Evolutionary conservation across 1,284 basidiomycete genomes (phyloP).

Genomic region (Ceratobasidium theobromae): DNA sequence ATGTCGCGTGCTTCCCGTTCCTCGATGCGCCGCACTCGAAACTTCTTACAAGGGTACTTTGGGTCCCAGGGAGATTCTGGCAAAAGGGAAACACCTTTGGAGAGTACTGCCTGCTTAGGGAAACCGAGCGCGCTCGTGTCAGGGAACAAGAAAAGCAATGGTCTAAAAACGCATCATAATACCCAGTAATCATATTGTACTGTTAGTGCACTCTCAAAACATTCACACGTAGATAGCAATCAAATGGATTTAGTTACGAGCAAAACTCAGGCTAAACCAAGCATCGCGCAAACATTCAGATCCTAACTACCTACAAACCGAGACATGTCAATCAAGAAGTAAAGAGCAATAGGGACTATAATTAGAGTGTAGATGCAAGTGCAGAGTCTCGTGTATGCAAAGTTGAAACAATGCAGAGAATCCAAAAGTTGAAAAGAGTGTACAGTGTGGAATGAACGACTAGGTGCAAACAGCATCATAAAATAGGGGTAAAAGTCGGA

Average conservation of each 20-base stretch:
- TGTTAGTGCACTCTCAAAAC: not conserved
- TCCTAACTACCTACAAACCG: slow-evolving; percentile 11
- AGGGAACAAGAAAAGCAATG: slow-evolving; percentile 36
- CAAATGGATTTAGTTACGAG: slow-evolving; percentile 6
- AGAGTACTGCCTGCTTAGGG: slow-evolving; percentile 51
- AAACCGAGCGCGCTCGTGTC: slow-evolving; percentile 36
- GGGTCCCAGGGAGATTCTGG: slow-evolving; percentile 73
- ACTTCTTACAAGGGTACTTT: slow-evolving; percentile 70
- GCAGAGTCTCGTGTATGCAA: slow-evolving; percentile 30
- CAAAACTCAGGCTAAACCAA: slow-evolving; percentile 3
- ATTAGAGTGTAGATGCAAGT: slow-evolving; percentile 16
- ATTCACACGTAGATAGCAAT: slow-evolving; percentile 1
- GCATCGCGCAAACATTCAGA: slow-evolving; percentile 1
- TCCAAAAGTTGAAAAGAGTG: slow-evolving; percentile 29
- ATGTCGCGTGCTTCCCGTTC: slow-evolving; percentile 73
- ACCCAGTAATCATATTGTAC: slow-evolving; percentile 1
- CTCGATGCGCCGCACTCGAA: slow-evolving; percentile 77
- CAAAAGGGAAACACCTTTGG: slow-evolving; percentile 50
- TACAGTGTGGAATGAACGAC: not conserved
- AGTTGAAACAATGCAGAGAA: slow-evolving; percentile 4
- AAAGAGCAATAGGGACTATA: slow-evolving; percentile 14
- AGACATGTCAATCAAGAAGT: not conserved
- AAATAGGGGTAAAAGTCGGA: slow-evolving; percentile 18
- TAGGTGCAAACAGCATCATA: slow-evolving; percentile 16
- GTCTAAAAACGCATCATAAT: slow-evolving; percentile 6